Conservation (phyloP, 176 grass and related monocot species). For the Oryza nivara region DNA sequence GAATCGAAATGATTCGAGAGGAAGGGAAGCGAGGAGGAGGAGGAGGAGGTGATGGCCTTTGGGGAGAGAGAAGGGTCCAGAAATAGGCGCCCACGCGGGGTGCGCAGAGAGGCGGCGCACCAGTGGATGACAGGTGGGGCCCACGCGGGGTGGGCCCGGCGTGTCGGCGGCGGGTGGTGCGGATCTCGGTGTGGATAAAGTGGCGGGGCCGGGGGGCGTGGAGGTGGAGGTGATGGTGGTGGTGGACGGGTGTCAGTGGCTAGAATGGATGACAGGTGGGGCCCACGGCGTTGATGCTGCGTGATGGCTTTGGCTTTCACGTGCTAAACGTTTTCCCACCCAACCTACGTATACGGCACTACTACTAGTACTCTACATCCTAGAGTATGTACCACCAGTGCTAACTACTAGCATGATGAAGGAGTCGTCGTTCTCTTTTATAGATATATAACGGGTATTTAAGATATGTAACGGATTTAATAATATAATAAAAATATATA, state of each 20-base stretch:
- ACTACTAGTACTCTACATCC: no score
- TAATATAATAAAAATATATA: no score
- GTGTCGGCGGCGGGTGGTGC: not conserved
- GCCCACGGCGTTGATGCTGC: not conserved
- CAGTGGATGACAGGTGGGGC: slow-evolving; percentile 12
- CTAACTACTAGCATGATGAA: no score
- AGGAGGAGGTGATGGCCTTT: slow-evolving; percentile 25
- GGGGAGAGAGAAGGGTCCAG: slow-evolving; percentile 44
- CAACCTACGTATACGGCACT: no score
- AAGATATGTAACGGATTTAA: not conserved
- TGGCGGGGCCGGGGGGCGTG: slow-evolving; percentile 1
- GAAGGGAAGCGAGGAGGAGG: no score
- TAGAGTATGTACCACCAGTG: no score
- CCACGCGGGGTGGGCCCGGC: accelerated
- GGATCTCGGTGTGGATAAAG: slow-evolving; percentile 22
- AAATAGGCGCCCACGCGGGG: slow-evolving; percentile 33
- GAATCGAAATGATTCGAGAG: slow-evolving; percentile 22
- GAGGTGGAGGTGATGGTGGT: not conserved
- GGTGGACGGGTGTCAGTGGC: slow-evolving; percentile 23
- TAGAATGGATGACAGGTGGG: slow-evolving; percentile 13
- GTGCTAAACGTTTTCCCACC: no score
- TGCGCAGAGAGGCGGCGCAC: not conserved
- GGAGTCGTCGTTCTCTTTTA: no score
- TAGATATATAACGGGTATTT: no score
- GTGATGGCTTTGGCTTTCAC: not conserved